Conservation (phyloP, 2,329 filamentous ascomycete species). For the Zasmidium angulare region DNA sequence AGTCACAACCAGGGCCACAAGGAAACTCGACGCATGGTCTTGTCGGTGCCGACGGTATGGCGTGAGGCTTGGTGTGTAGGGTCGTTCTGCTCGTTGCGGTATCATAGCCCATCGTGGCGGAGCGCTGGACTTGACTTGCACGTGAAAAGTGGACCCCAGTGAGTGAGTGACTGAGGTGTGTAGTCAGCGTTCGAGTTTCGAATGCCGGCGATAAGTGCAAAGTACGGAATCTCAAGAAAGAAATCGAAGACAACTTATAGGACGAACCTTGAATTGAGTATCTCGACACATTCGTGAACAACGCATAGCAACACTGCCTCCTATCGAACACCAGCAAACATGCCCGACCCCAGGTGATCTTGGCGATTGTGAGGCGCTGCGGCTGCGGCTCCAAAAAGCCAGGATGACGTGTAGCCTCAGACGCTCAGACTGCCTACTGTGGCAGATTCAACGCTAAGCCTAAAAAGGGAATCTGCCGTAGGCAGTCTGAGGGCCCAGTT, state of each 20-base stretch:
- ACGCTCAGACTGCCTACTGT: too few relatives aligned
- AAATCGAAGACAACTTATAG: too few relatives aligned
- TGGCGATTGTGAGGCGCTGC: not conserved
- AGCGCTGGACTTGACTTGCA: not conserved
- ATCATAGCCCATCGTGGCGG: not conserved
- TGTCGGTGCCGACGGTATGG: constrained; percentile 6
- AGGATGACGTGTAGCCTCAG: too few relatives aligned
- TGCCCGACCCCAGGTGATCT: not conserved
- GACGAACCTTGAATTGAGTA: not conserved
- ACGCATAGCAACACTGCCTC: not conserved
- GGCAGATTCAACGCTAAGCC: too few relatives aligned
- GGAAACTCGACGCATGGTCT: constrained; percentile 28
- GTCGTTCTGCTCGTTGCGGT: not conserved
- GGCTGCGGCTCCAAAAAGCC: not conserved
- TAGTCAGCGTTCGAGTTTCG: not conserved
- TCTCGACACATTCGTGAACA: not conserved
- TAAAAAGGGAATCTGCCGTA: too few relatives aligned
- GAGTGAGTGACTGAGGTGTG: too few relatives aligned
- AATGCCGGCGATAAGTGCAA: not conserved
- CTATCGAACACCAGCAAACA: not conserved
- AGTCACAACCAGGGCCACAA: constrained; percentile 24
- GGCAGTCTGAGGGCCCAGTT: too few relatives aligned
- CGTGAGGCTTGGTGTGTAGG: not conserved
- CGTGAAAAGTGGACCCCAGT: constrained; percentile 1
- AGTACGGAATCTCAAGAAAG: too few relatives aligned